A percentile compares a stretch with the other conserved stretches of the same genome.
phyloP scores from a whole-genome alignment of 352 stramenopile species.

The Blastocystis sp. region DNA sequence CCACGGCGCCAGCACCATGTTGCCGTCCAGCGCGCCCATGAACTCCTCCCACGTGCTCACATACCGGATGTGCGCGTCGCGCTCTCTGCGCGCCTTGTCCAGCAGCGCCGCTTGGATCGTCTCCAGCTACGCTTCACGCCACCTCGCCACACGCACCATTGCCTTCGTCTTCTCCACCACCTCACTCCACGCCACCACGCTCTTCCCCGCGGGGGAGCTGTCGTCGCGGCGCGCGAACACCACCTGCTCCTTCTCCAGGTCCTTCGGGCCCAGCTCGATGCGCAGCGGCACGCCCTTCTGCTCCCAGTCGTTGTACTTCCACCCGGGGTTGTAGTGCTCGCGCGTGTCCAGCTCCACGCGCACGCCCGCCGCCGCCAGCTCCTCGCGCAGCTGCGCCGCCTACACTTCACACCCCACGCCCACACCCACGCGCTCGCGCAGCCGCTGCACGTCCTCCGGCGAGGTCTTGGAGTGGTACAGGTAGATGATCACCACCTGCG shows the following conservation, averaged over 20 bases:
- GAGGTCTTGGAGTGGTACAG: slow-evolving; percentile 75
- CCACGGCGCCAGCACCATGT: slow-evolving; percentile 93
- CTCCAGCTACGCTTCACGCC: slow-evolving; percentile 78
- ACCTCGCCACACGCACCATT: slow-evolving; percentile 16
- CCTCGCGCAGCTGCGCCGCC: slow-evolving; percentile 71
- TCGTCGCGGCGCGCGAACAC: slow-evolving; percentile 90
- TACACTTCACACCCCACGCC: slow-evolving; percentile 70
- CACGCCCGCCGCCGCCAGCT: slow-evolving; percentile 79
- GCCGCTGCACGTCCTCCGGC: slow-evolving; percentile 43
- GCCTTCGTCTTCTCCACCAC: background rate
- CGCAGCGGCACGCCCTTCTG: slow-evolving; percentile 97
- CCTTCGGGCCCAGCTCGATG: slow-evolving; percentile 93
- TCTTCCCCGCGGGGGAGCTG: slow-evolving; percentile 73
- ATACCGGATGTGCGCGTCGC: slow-evolving; percentile 87
- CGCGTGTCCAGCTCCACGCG: slow-evolving; percentile 91
- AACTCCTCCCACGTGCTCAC: slow-evolving; percentile 98
- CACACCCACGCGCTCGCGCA: slow-evolving; percentile 36
- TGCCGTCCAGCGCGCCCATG: slow-evolving; percentile 91
- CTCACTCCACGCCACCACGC: slow-evolving; percentile 71
- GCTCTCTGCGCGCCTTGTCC: slow-evolving; percentile 83
- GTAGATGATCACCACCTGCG: slow-evolving; percentile 90
- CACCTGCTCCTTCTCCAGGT: slow-evolving; percentile 88
- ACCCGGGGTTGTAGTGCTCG: slow-evolving; percentile 86
- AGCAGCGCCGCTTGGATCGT: slow-evolving; percentile 93
- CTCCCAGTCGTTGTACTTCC: slow-evolving; percentile 99